phyloP scores from a whole-genome alignment of 352 stramenopile species.

The Pythium aphanidermatum region DNA sequence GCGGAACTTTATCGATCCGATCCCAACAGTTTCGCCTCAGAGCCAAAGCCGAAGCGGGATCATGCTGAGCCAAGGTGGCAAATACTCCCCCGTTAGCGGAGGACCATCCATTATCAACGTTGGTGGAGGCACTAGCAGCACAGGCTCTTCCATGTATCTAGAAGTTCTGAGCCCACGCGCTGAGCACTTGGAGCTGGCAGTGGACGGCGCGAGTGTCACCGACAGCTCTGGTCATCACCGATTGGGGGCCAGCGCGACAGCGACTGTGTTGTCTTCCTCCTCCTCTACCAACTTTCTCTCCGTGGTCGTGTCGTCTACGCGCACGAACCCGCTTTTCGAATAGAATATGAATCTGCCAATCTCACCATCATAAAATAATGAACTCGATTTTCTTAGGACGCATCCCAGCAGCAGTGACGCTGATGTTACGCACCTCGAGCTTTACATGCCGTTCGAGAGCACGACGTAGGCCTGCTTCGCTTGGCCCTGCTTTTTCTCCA shows the following conservation, averaged over 20 bases:
- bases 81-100: constrained; percentile 26
- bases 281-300: constrained; percentile 36
- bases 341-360: constrained; percentile 11
- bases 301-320: constrained; percentile 50
- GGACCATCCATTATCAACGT: constrained; percentile 3
- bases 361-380: not conserved
- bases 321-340: constrained; percentile 56
- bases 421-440: no score
- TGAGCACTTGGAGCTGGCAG: constrained; percentile 10
- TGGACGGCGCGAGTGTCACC: constrained; percentile 3
- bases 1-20: constrained; percentile 62
- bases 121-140: not conserved
- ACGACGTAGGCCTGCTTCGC: constrained; percentile 81
- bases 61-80: constrained; percentile 19
- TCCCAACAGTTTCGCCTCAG: constrained; percentile 20
- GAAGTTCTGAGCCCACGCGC: constrained; percentile 16
- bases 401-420: no score
- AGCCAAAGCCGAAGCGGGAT: constrained; percentile 18
- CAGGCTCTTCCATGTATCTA: constrained; percentile 11
- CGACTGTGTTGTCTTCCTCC: constrained; percentile 10
- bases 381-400: not conserved
- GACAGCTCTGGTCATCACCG: not conserved
- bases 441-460: constrained; percentile 64
- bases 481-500: constrained; percentile 81
- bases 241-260: constrained; percentile 3